Base-by-base conservation (phyloP, 2,329 filamentous ascomycete genomes). In the Ascocoryne sarcoides region DNA sequence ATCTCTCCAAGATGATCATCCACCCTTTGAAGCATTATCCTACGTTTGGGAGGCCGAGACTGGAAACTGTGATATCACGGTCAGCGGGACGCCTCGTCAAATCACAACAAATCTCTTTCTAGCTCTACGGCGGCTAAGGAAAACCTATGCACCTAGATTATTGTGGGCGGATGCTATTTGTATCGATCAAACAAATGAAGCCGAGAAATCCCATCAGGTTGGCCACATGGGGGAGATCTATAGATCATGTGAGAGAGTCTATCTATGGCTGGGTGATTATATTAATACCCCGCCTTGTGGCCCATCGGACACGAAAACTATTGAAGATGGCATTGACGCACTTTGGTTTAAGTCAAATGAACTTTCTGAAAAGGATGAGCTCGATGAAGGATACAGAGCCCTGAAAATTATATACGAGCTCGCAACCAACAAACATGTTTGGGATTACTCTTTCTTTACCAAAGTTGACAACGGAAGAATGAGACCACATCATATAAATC, bases 101-200 rank as follows among this genome's bases (percentile, higher is more conserved):
- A 23, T 40, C n/a, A 39, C 32, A 8, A 29, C 10, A 7, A 39
- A 44, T 10, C 37, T 44, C 9, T 44, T 32, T 15, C 20, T 36
- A 2, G 37, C 41, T 10, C 37, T 44, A 10, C 29, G 32, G 4
- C 41, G 37, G 5, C 28, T 40, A n/a, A 18, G 37, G 15, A 23
- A 32, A 12, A 12, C 12, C 7, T 14, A 17, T 15, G 23, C 28
- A 9, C 12, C 19, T 5, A 31, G 36, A 17, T 14, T 28, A 4
- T 30, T 44, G 8, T 44, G 41, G 41, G 32, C 30, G 2, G 41
- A 44, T 37, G 36, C 36, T 5, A 31, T 39, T 5, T 44, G 42
- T 26, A 44, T 44, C 20, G 21, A 44, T 23, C 42, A 67, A 65
- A 16, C 69, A 59, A 39, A 32, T 14, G 14, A 29, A 3, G 29